Base-by-base conservation (phyloP, 2,329 filamentous ascomycete genomes). In the Colletotrichum melonis region DNA sequence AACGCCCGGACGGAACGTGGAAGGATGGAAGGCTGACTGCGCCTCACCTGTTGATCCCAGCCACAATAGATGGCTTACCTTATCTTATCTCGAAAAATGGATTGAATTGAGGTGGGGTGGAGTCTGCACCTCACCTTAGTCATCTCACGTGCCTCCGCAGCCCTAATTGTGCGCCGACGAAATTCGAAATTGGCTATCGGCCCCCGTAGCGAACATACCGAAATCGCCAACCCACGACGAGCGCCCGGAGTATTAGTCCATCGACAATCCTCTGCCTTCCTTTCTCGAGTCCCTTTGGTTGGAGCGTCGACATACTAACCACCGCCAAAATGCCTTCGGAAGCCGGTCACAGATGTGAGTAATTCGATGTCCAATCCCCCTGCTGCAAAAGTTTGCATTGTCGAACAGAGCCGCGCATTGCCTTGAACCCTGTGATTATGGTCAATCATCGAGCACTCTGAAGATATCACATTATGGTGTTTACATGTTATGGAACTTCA, bases 281-380 rank as follows among this genome's bases (percentile, higher is more conserved):
- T 80, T 81, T 79, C 81, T 79, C 79, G 78, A 73, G 79, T 81
- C 80, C 79, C 81, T 78, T 80, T 80, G 84, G 82, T 86, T 82
- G 82, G 84, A 86, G 85, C 85, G 84, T 82, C 81, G 82, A 82
- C 42, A 82, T 82, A 81, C 78, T 80, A 80, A 81, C 86, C 78
- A 81, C 84, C 87, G 87, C 88, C 92, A 95, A 91, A 86, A 97
- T 97, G 94, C 91, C 93, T 93, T 92, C 93, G 84, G 93, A 94
- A 91, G 89, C 92, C 85, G 93, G 93, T 88, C 93, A 95, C 92
- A 92, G 94, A 93, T 89, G 94, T 96, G 88, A 94, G 94, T 94
- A 78, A 77, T 75, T 76, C 75, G 57, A 49, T 42, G 38, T 70
- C 62, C 30, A 66, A 64, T 64, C 65, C 42, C 12, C 55, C 22